Evolutionary conservation across 2,329 filamentous ascomycete species (phyloP), one percentile per base, ranked within the genome.

Genomic region (Dactylellina parvicollis): DNA sequence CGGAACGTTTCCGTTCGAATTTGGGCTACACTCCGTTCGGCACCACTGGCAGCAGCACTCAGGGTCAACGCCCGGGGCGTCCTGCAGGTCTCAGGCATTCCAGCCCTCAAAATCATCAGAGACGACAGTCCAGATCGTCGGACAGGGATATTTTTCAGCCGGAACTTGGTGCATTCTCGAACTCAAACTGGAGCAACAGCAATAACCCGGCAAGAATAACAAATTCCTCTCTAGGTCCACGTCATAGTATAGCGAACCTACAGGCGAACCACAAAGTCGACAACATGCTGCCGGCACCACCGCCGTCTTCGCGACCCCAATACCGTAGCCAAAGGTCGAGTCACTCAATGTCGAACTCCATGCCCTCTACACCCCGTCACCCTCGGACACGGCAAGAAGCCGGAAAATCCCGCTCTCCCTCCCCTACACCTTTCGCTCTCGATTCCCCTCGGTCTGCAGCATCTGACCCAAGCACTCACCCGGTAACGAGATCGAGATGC

Each of bases 361-460:
- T 97, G 52, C 94, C 94, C 0, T 96, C 94, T 0, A 98, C 94
- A 2, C 95, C 94, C 7, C 91, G 94, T 79, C 93, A 97, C 80
- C 90, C 91, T 50, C 50, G 70, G 81, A 88, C 92, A 76, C 88
- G 92, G 70, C 89, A 93, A 78, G 90, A 95, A 46, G 76, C 70
- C 49, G 74, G 75, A 78, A 88, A 88, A 79, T 95, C 92, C 50
- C 87, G 87, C 78, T 89, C 88, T 30, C 93, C 92, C 8, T 97
- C 93, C 14, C 93, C 94, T 36, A 90, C 87, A 77, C 88, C 84
- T 61, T 83, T 89, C 57, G 85, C 87, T 52, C 88, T 87, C 76
- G 92, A 89, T 80, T 97, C 94, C 12, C 95, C 94, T 38, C 89
- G 91, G 71, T 97, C 94, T 2, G 91, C 91, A 16, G 93, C 94